Evolutionary conservation across 2,329 filamentous ascomycete genomes (phyloP).

Genomic region (Diaporthe citrichinensis): DNA sequence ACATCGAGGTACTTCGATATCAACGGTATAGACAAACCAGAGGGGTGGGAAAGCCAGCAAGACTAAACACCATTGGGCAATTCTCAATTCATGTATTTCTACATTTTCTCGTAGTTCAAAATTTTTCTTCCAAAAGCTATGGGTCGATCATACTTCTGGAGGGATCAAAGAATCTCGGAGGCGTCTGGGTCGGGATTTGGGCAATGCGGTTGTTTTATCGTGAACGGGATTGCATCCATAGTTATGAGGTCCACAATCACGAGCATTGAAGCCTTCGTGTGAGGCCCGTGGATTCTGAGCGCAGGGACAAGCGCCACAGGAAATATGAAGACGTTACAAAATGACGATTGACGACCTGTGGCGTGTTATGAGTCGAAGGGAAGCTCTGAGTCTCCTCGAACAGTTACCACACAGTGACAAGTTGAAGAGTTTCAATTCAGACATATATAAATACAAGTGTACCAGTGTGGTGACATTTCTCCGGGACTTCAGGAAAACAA

Average conservation of each 20-base stretch:
- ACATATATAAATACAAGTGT: neutral
- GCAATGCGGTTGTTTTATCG: constrained; percentile 29
- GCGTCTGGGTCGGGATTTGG: constrained; percentile 38
- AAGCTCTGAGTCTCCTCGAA: no score
- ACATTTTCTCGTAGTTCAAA: constrained; percentile 17
- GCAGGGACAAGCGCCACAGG: neutral
- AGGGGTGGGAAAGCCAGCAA: constrained; percentile 83
- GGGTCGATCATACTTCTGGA: constrained; percentile 31
- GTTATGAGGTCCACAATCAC: neutral
- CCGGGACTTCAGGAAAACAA: neutral
- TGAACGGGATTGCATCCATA: constrained; percentile 24
- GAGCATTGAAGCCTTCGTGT: neutral
- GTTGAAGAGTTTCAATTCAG: neutral
- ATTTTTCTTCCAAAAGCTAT: neutral
- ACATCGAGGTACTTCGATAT: constrained; percentile 89
- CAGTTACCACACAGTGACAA: neutral
- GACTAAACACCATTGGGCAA: constrained; percentile 52
- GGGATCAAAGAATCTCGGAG: constrained; percentile 28
- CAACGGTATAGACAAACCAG: constrained; percentile 85
- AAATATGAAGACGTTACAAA: neutral
- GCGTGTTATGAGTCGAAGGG: neutral
- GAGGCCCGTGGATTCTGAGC: neutral
- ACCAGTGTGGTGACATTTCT: neutral
- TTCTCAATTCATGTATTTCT: constrained; percentile 24
- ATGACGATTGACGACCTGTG: neutral